A percentile compares a stretch with the other conserved stretches of the same genome.
Evolutionary conservation across 1,139 yeast genomes (phyloP).

Genomic region (Yamadazyma jaroonii): DNA sequence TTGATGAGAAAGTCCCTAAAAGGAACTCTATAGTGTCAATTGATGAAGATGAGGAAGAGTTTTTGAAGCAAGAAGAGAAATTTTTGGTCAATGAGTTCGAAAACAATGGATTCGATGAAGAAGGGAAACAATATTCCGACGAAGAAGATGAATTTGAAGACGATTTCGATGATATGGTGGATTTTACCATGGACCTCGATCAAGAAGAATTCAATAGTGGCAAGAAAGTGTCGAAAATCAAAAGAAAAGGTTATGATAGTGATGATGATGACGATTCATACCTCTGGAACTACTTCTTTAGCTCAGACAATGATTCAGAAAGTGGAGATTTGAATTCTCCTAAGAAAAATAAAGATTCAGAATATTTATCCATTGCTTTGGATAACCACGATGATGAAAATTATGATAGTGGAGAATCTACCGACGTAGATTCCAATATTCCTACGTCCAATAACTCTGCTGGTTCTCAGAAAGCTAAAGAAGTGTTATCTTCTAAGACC

Average conservation of each 20-base stretch:
- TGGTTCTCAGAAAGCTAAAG: constrained; percentile 81
- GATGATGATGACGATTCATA: constrained; percentile 54
- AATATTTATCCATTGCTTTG: constrained; percentile 3
- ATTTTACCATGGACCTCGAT: constrained; percentile 23
- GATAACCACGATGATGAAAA: constrained; percentile 12
- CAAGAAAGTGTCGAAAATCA: constrained; percentile 8
- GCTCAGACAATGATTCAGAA: constrained; percentile 41
- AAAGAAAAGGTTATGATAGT: constrained; percentile 19
- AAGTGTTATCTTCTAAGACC: constrained; percentile 79
- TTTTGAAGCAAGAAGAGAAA: constrained; percentile 46
- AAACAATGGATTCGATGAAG: constrained; percentile 47
- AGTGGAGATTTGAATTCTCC: constrained; percentile 18
- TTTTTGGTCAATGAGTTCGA: constrained; percentile 49
- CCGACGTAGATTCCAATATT: constrained; percentile 81
- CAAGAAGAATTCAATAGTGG: constrained; percentile 8
- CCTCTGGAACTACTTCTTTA: constrained; percentile 54
- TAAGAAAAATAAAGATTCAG: constrained; percentile 3
- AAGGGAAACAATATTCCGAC: constrained; percentile 6
- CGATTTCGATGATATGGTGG: constrained; percentile 31
- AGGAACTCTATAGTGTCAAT: constrained; percentile 49
- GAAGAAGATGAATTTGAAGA: constrained; percentile 27
- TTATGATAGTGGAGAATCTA: constrained; percentile 71
- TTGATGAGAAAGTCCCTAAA: constrained; percentile 19
- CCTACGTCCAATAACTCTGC: constrained; percentile 47
- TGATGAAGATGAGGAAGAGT: constrained; percentile 51